Evolutionary conservation across 192 early-diverging fungal genomes (phyloP).

Genomic region (Linnemannia hyalina): DNA sequence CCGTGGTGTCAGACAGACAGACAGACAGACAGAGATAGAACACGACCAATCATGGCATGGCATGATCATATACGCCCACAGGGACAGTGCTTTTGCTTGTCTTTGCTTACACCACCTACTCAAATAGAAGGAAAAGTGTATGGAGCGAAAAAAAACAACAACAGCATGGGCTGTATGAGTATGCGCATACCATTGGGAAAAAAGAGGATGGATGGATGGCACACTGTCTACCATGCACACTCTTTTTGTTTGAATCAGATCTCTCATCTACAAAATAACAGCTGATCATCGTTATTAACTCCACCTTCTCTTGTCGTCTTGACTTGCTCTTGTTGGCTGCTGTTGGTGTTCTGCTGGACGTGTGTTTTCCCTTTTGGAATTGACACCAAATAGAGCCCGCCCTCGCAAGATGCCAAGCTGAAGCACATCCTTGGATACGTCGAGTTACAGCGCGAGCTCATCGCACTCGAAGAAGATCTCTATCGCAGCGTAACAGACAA

Average conservation of each 20-base stretch:
- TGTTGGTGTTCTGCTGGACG: background rate
- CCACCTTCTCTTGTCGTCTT: no score
- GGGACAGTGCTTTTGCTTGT: background rate
- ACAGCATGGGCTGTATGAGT: no score
- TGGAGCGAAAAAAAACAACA: no score
- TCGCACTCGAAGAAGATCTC: constrained; percentile 34
- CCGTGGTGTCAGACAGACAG: background rate
- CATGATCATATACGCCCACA: background rate
- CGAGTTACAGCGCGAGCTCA: constrained; percentile 44
- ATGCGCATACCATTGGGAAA: no score
- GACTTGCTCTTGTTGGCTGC: no score
- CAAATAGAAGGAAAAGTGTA: background rate
- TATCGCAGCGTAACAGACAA: constrained; percentile 18
- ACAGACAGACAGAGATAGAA: background rate
- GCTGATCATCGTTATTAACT: no score
- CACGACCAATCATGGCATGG: background rate
- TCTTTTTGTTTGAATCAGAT: no score
- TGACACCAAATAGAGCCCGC: constrained; percentile 31
- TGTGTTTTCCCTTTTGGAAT: background rate
- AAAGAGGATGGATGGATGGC: no score
- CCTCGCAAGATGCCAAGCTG: constrained; percentile 44
- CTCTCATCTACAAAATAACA: no score
- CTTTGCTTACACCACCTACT: no score
- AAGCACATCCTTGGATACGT: constrained; percentile 51
- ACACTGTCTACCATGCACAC: no score